Conservation (phyloP, 176 grass and related monocot genomes). For the Alloteropsis semialata region DNA sequence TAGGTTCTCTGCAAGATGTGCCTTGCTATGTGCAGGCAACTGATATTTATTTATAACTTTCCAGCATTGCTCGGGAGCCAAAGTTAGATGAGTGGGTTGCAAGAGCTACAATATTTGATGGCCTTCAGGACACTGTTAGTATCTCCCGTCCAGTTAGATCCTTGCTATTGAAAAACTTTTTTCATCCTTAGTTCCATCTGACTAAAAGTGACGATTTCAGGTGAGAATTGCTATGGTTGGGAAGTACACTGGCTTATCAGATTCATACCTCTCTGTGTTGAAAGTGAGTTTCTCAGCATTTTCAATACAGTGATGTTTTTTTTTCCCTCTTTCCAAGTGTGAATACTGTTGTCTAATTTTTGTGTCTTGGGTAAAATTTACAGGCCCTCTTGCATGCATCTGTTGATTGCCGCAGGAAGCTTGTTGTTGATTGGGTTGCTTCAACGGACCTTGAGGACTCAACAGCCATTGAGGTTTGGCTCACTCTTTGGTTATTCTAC, state of each 20-base stretch:
- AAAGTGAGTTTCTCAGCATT: conserved; percentile 37
- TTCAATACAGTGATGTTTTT: neutral
- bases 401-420: conserved; percentile 62
- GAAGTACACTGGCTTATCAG: conserved; percentile 72
- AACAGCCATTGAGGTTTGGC: conserved; percentile 51
- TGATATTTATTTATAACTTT: conserved; percentile 7
- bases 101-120: conserved; percentile 53
- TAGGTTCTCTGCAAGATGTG: neutral
- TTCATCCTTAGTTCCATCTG: conserved; percentile 16
- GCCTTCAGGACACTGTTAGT: conserved; percentile 61
- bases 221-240: conserved; percentile 74
- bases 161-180: neutral
- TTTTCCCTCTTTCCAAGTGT: neutral
- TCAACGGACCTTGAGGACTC: conserved; percentile 72
- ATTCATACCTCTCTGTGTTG: conserved; percentile 73
- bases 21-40: neutral
- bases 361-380: conserved; percentile 16
- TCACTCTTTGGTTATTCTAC: neutral
- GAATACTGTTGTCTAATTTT: neutral
- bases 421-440: conserved; percentile 76
- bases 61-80: conserved; percentile 45
- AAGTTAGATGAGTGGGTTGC: conserved; percentile 59
- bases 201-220: conserved; percentile 35
- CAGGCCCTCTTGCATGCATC: conserved; percentile 83
- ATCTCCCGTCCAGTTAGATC: neutral